Evolutionary conservation across 352 stramenopile species (phyloP).

Genomic region (Phytophthora hibernalis): DNA sequence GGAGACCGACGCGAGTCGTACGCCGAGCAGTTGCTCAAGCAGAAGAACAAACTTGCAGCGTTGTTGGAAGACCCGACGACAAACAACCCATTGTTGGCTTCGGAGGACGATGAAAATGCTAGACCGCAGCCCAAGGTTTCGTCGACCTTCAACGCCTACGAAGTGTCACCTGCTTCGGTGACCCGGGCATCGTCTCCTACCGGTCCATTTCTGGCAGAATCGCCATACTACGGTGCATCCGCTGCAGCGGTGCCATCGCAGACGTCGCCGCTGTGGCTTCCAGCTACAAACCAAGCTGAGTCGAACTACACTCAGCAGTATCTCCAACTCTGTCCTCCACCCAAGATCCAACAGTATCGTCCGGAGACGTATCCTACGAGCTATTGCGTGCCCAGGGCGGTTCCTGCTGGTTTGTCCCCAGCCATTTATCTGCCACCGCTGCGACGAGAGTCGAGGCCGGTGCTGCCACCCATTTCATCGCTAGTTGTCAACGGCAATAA

Average conservation of each 20-base stretch:
- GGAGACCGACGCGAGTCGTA: conserved; percentile 72
- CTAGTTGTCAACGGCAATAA: conserved; percentile 34
- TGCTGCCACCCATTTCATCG: conserved; percentile 69
- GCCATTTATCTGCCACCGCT: conserved; percentile 45
- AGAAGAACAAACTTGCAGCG: conserved; percentile 75
- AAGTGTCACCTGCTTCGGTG: conserved; percentile 22
- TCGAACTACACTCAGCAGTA: conserved; percentile 28
- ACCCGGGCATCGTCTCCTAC: conserved; percentile 34
- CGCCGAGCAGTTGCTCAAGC: conserved; percentile 73
- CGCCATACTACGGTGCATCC: conserved; percentile 17
- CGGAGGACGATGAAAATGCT: conserved; percentile 37
- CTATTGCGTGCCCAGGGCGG: conserved; percentile 15
- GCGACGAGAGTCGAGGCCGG: conserved; percentile 36
- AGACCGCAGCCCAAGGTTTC: conserved; percentile 17
- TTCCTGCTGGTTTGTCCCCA: conserved; percentile 12
- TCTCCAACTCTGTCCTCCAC: conserved; percentile 25
- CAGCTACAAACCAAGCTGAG: conserved; percentile 6
- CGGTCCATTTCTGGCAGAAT: conserved; percentile 32
- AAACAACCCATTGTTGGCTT: conserved; percentile 47
- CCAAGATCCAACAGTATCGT: conserved; percentile 9
- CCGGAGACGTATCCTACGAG: conserved; percentile 9
- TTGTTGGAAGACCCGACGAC: conserved; percentile 71
- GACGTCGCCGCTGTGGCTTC: conserved; percentile 19
- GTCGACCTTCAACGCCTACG: conserved; percentile 10
- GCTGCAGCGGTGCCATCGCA: conserved; percentile 10